Evolutionary conservation across 768 basidiomycete species (phyloP).

Genomic region (Termitomyces sp.): DNA sequence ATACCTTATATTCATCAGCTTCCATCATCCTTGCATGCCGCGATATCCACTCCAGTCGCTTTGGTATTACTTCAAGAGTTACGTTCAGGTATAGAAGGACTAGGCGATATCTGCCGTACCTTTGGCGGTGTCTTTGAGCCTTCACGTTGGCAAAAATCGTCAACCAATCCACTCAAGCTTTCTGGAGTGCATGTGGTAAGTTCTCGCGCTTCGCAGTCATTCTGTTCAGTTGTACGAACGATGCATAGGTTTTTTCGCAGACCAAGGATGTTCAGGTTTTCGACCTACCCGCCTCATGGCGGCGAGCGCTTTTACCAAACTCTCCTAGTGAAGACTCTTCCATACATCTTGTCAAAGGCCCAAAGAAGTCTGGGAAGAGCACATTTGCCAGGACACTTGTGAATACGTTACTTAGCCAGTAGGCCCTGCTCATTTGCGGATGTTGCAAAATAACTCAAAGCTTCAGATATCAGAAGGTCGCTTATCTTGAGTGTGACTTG

Average conservation of each 20-base stretch:
- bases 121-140: slow-evolving; percentile 61
- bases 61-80: slow-evolving; percentile 55
- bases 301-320: slow-evolving; percentile 21
- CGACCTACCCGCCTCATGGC: slow-evolving; percentile 32
- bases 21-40: slow-evolving; percentile 12
- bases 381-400: slow-evolving; percentile 72
- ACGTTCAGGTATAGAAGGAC: slow-evolving; percentile 56
- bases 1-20: slow-evolving; percentile 12
- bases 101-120: slow-evolving; percentile 56
- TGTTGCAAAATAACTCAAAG: neutral
- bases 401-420: slow-evolving; percentile 64
- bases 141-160: slow-evolving; percentile 34
- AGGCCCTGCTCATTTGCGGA: slow-evolving; percentile 11
- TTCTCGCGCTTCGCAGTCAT: neutral
- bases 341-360: slow-evolving; percentile 71
- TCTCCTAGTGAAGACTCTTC: slow-evolving; percentile 13
- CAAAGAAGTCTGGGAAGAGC: slow-evolving; percentile 88
- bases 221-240: neutral
- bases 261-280: slow-evolving; percentile 34
- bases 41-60: slow-evolving; percentile 19
- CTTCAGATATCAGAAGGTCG: slow-evolving; percentile 70
- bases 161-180: slow-evolving; percentile 33
- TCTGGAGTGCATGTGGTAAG: slow-evolving; percentile 45
- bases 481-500: slow-evolving; percentile 87
- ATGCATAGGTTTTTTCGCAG: slow-evolving; percentile 26